Conservation (phyloP, 305 asterid species). For the Fraxinus greggii region DNA sequence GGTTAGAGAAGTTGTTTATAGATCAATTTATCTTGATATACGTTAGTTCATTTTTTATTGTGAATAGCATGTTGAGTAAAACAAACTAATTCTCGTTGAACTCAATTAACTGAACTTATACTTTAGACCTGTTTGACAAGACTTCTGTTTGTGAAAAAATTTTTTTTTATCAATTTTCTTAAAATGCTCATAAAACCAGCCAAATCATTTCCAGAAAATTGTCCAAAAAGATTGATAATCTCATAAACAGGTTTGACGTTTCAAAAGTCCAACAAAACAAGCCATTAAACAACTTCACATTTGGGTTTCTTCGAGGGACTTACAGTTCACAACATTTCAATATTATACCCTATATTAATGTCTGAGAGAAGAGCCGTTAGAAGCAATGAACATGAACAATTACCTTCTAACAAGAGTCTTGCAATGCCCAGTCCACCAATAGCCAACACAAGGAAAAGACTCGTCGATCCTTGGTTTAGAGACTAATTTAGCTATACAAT, state of each 20-base stretch:
- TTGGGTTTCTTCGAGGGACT: background rate
- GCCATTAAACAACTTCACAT: background rate
- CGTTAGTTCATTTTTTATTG: background rate
- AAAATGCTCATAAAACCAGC: background rate
- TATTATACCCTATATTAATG: background rate
- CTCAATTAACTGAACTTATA: background rate
- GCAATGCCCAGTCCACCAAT: background rate
- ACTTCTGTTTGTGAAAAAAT: background rate
- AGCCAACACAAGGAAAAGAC: background rate
- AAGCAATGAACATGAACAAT: background rate
- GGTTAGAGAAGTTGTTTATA: too few relatives aligned
- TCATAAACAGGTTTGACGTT: background rate
- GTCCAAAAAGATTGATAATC: background rate
- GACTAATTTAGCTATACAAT: background rate
- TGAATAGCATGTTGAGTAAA: background rate
- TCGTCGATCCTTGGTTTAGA: background rate
- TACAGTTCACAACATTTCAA: background rate
- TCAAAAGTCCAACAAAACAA: background rate
- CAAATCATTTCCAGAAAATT: background rate
- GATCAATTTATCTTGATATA: background rate
- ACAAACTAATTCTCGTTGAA: background rate
- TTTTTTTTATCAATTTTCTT: background rate
- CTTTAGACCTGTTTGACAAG: background rate
- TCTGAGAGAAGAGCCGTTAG: background rate
- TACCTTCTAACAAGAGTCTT: background rate